Evolutionary conservation across 495 filamentous ascomycete species (phyloP).

Genomic region (Penicillium herquei): DNA sequence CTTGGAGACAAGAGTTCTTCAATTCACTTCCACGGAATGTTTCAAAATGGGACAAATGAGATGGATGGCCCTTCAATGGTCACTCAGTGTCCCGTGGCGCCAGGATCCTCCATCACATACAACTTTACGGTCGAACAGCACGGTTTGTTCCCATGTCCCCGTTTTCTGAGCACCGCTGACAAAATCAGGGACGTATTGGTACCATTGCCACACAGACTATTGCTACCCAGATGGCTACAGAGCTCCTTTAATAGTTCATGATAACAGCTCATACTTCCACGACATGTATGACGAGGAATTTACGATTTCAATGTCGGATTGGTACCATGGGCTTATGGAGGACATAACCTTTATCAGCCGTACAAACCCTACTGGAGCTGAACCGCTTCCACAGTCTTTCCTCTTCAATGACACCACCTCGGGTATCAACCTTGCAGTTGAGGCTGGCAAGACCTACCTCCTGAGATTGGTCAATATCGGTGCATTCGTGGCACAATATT

Average conservation of each 20-base stretch:
- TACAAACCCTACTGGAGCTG: slow-evolving; percentile 52
- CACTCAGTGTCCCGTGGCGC: slow-evolving; percentile 70
- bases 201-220: slow-evolving; percentile 67
- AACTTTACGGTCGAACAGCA: slow-evolving; percentile 76
- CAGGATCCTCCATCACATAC: slow-evolving; percentile 68
- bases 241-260: slow-evolving; percentile 69
- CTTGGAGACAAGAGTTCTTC: slow-evolving; percentile 68
- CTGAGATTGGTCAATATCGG: slow-evolving; percentile 75
- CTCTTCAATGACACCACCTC: slow-evolving; percentile 56
- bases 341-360: slow-evolving; percentile 49
- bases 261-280: slow-evolving; percentile 58
- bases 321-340: slow-evolving; percentile 52
- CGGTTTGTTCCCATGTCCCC: slow-evolving; percentile 29
- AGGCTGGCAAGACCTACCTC: slow-evolving; percentile 76
- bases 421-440: slow-evolving; percentile 55
- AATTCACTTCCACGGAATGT: slow-evolving; percentile 81
- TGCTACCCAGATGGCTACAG: slow-evolving; percentile 78
- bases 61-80: slow-evolving; percentile 78
- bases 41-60: slow-evolving; percentile 61
- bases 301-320: slow-evolving; percentile 65
- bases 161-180: too few relatives aligned
- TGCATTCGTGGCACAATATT: slow-evolving; percentile 71
- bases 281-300: slow-evolving; percentile 66
- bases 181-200: slow-evolving; percentile 80
- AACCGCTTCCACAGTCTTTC: slow-evolving; percentile 51